Conservation (phyloP, 805 yeast species). For the Myxozyma geophila region DNA sequence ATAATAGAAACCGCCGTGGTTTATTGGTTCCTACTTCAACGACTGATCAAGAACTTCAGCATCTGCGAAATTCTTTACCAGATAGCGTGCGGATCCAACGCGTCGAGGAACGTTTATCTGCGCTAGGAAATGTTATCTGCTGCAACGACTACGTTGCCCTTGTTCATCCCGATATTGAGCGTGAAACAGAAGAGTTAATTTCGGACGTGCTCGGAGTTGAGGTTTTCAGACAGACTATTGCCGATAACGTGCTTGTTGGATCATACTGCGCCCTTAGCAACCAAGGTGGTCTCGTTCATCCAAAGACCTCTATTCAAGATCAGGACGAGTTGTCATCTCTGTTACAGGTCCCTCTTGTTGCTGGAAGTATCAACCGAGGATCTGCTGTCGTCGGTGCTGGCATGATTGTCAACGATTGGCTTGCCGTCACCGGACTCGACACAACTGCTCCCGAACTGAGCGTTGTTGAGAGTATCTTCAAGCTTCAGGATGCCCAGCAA, state of each 20-base stretch:
- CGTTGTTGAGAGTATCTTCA: slow-evolving; percentile 94
- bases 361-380: slow-evolving; percentile 98
- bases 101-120: slow-evolving; percentile 96
- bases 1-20: slow-evolving; percentile 89
- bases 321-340: slow-evolving; percentile 96
- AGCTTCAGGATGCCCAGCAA: slow-evolving; percentile 88
- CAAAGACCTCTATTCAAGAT: slow-evolving; percentile 95
- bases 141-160: slow-evolving; percentile 98
- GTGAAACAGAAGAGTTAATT: slow-evolving; percentile 97
- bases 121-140: slow-evolving; percentile 96
- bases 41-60: slow-evolving; percentile 97
- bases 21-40: slow-evolving; percentile 96
- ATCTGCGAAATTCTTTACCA: slow-evolving; percentile 93
- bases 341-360: slow-evolving; percentile 95
- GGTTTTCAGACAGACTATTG: slow-evolving; percentile 98
- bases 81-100: slow-evolving; percentile 95
- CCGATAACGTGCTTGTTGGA: slow-evolving; percentile 97
- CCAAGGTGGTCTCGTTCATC: slow-evolving; percentile 98
- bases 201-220: slow-evolving; percentile 98
- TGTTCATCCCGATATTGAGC: slow-evolving; percentile 98
- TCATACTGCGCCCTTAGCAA: slow-evolving; percentile 92
- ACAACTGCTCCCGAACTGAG: slow-evolving; percentile 98
- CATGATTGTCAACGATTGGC: slow-evolving; percentile 97
- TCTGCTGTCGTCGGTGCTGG: slow-evolving; percentile 98
- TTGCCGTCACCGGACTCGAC: slow-evolving; percentile 94